Evolutionary conservation across 2,329 filamentous ascomycete species (phyloP).

Genomic region (Akanthomyces muscarius): DNA sequence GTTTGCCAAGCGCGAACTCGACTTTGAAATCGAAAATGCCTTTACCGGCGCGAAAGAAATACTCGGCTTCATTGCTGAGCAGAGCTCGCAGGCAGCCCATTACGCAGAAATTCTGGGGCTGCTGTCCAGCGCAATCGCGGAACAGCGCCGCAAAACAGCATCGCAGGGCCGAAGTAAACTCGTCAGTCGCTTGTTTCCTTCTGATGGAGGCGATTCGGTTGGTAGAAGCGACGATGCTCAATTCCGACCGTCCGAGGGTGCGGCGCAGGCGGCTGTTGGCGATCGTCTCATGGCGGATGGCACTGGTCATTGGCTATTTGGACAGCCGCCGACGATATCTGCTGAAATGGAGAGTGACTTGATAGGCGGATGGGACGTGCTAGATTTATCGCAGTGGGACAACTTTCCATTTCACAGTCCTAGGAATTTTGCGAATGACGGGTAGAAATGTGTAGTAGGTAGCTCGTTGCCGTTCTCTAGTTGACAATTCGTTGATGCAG

Average conservation of each 20-base stretch:
- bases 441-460: not conserved
- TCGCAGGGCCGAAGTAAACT: conserved; percentile 25
- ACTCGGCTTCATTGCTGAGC: conserved; percentile 42
- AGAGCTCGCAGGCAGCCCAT: conserved; percentile 53
- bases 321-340: not conserved
- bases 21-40: conserved; percentile 43
- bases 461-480: too few relatives aligned
- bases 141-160: conserved; percentile 32
- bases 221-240: not conserved
- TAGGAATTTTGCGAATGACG: conserved; percentile 12
- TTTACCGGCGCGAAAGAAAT: conserved; percentile 49
- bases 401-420: conserved; percentile 27
- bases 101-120: conserved; percentile 53
- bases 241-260: not conserved
- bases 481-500: too few relatives aligned
- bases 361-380: conserved; percentile 26
- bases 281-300: conserved; percentile 2
- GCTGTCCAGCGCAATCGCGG: conserved; percentile 41
- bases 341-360: conserved; percentile 9
- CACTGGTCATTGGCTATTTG: not conserved
- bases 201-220: not conserved
- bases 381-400: conserved; percentile 32
- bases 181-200: conserved; percentile 27
- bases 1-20: conserved; percentile 45
- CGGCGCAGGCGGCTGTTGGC: not conserved